A percentile compares a stretch with the other conserved stretches of the same genome.
phyloP scores from a whole-genome alignment of 768 basidiomycete species.

The Mycena olivaceomarginata region DNA sequence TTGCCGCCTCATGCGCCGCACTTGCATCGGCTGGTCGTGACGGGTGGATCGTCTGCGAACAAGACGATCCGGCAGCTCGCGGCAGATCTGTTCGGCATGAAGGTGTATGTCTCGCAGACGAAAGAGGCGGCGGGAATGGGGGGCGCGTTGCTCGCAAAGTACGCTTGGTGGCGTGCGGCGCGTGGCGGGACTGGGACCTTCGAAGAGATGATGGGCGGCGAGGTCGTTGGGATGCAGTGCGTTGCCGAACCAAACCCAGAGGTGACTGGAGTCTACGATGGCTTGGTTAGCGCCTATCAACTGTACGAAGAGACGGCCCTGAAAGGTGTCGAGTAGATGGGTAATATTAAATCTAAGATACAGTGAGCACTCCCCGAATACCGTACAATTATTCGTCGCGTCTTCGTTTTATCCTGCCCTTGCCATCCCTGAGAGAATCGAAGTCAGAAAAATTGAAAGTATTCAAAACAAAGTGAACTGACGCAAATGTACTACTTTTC shows the following conservation, averaged over 20 bases:
- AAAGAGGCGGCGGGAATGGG: slow-evolving; percentile 85
- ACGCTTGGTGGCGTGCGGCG: slow-evolving; percentile 77
- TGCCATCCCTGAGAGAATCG: slow-evolving; percentile 62
- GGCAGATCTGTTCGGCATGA: slow-evolving; percentile 87
- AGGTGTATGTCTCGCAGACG: slow-evolving; percentile 79
- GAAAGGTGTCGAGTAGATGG: slow-evolving; percentile 32
- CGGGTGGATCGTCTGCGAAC: slow-evolving; percentile 88
- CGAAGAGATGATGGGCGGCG: slow-evolving; percentile 77
- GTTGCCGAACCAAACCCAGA: slow-evolving; percentile 76
- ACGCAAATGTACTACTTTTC: slow-evolving; percentile 79
- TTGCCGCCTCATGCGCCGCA: slow-evolving; percentile 73
- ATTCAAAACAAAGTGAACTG: slow-evolving; percentile 54
- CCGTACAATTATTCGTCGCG: slow-evolving; percentile 54
- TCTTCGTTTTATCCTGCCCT: slow-evolving; percentile 67
- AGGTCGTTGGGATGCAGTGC: slow-evolving; percentile 72
- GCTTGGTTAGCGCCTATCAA: slow-evolving; percentile 71
- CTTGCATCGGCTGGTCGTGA: slow-evolving; percentile 82
- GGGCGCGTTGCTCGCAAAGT: slow-evolving; percentile 83
- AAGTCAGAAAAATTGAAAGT: slow-evolving; percentile 2
- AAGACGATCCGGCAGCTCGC: slow-evolving; percentile 82
- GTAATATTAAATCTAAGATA: slow-evolving; percentile 25
- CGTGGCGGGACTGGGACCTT: slow-evolving; percentile 69
- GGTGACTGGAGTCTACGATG: slow-evolving; percentile 69
- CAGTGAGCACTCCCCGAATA: not conserved
- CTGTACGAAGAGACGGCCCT: slow-evolving; percentile 74